phyloP scores from a whole-genome alignment of 2,329 filamentous ascomycete species.

The Ascochyta rabiei region DNA sequence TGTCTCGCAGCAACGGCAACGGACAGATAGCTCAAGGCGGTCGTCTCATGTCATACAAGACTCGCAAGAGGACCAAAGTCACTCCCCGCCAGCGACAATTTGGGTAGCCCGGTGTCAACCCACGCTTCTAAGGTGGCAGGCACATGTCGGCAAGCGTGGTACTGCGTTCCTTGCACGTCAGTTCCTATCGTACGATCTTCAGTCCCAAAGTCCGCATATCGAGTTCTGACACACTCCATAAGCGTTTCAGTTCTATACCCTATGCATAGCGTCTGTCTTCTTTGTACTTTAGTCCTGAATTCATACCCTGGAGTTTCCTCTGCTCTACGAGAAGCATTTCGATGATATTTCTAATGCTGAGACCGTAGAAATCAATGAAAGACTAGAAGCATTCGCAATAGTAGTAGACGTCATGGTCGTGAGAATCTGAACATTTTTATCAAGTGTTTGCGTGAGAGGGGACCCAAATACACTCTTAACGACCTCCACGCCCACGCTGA shows the following conservation, averaged over 20 bases:
- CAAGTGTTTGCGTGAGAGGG: constrained; percentile 6
- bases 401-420: not conserved
- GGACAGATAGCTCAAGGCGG: constrained; percentile 62
- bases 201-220: not conserved
- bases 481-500: no score
- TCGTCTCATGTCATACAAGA: constrained; percentile 53
- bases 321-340: not conserved
- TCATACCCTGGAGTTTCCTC: not conserved
- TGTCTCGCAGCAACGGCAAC: constrained; percentile 74
- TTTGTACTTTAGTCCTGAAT: not conserved
- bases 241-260: constrained; percentile 13
- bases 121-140: no score
- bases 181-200: not conserved
- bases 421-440: no score
- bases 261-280: constrained; percentile 2
- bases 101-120: not conserved
- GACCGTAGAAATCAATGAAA: not conserved
- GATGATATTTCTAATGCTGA: not conserved
- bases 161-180: not conserved
- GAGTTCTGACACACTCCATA: not conserved
- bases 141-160: not conserved
- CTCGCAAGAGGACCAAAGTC: constrained; percentile 39
- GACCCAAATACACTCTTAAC: not conserved
- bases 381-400: not conserved
- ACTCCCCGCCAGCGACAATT: constrained; percentile 12